phyloP scores from a whole-genome alignment of 805 yeast genomes.

The Yarrowia phangngaensis region DNA sequence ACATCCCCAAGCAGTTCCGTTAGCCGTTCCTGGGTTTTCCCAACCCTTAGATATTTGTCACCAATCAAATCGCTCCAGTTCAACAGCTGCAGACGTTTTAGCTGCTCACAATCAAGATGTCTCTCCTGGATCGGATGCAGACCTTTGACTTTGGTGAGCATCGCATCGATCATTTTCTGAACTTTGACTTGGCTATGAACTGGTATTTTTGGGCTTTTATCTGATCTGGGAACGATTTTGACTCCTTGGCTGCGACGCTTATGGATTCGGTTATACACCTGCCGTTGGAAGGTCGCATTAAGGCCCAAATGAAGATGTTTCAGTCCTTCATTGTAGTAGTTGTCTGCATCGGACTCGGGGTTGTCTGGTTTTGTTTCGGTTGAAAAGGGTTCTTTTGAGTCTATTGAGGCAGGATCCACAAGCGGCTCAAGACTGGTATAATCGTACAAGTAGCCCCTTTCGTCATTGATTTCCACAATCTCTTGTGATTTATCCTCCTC shows the following conservation, averaged over 20 bases:
- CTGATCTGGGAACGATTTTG: conserved; percentile 18
- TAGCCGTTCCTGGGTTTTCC: conserved; percentile 29
- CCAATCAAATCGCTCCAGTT: conserved; percentile 28
- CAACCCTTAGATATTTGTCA: conserved; percentile 14
- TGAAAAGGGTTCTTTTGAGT: too few relatives aligned
- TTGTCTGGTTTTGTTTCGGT: too few relatives aligned
- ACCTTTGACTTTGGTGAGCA: conserved; percentile 24
- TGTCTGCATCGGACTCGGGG: neutral
- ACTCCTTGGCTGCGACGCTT: conserved; percentile 7
- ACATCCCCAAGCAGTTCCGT: conserved; percentile 25
- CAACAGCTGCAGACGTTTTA: neutral
- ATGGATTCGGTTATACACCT: conserved; percentile 32
- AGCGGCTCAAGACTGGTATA: too few relatives aligned
- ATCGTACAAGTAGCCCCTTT: too few relatives aligned
- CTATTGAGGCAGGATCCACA: too few relatives aligned
- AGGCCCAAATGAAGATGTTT: conserved; percentile 29
- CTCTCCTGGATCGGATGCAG: too few relatives aligned
- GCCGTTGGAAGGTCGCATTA: conserved; percentile 31
- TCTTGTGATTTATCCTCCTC: too few relatives aligned
- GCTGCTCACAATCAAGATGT: too few relatives aligned
- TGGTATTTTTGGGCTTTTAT: conserved; percentile 27
- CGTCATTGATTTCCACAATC: too few relatives aligned
- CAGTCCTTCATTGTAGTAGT: neutral
- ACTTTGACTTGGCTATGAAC: conserved; percentile 23
- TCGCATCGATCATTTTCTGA: conserved; percentile 20